Conservation (phyloP, 257 asterid species). For the Solanum lignicaule region DNA sequence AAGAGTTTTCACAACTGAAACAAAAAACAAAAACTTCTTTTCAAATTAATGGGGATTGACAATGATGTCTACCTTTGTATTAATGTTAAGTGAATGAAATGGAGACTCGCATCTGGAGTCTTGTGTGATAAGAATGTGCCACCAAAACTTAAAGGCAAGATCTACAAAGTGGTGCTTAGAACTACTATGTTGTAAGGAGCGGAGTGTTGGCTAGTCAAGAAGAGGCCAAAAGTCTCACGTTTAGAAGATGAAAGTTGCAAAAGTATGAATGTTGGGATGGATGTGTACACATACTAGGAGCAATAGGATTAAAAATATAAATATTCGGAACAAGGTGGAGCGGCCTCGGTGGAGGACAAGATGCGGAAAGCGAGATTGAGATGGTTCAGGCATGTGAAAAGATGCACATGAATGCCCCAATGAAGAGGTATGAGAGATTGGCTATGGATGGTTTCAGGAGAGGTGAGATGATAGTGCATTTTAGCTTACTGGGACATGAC, state of each 20-base stretch:
- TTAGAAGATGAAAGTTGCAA: neutral
- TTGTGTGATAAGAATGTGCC: neutral
- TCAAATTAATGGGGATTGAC: neutral
- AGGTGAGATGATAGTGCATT: neutral
- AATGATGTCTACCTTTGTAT: neutral
- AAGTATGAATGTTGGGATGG: neutral
- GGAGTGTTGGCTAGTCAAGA: neutral
- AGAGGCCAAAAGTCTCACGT: neutral
- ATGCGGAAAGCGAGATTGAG: neutral
- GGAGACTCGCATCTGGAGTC: neutral
- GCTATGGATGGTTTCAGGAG: neutral
- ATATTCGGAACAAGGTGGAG: neutral
- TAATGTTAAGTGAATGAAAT: neutral
- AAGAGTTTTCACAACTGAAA: neutral
- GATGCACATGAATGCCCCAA: neutral
- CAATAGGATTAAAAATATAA: too few relatives aligned
- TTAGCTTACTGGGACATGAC: neutral
- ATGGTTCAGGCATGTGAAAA: neutral
- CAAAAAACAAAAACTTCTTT: neutral
- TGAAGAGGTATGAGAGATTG: neutral
- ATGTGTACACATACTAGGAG: neutral
- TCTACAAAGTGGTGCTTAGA: neutral
- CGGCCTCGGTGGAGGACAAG: neutral
- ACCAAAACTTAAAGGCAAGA: neutral
- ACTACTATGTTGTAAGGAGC: neutral